Percentiles rank a stretch among this genome's conserved stretches.
Conservation (phyloP, 1,284 basidiomycete species). For the Coriolopsis trogii region DNA sequence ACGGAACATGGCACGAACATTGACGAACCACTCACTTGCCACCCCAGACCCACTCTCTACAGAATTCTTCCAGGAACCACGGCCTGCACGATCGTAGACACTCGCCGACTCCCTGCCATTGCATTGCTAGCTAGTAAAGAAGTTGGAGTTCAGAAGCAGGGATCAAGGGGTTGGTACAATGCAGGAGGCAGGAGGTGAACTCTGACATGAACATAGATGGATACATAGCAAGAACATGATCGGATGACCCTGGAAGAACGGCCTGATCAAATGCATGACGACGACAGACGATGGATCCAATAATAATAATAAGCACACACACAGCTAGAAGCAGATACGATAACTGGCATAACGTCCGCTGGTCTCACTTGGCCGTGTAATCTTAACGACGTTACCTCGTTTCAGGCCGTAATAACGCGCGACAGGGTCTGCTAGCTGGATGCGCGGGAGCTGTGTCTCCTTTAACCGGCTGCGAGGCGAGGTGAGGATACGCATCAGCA, state of each 20-base stretch:
- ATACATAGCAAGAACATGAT: conserved; percentile 17
- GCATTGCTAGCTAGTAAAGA: too few species aligned
- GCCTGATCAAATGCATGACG: not conserved
- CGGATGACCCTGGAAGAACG: conserved; percentile 4
- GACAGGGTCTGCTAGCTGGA: conserved; percentile 95
- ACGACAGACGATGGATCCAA: conserved; percentile 1
- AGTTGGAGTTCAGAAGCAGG: conserved; percentile 4
- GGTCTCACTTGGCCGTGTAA: conserved; percentile 96
- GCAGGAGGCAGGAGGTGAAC: conserved; percentile 11
- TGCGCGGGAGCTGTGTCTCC: conserved; percentile 97
- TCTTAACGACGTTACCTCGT: conserved; percentile 97
- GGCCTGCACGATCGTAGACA: not conserved
- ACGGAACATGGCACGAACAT: not conserved
- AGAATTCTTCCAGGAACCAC: not conserved
- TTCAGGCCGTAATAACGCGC: conserved; percentile 96
- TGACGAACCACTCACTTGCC: not conserved
- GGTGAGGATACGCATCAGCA: conserved; percentile 12
- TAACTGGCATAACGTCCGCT: conserved; percentile 94
- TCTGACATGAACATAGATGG: conserved; percentile 13
- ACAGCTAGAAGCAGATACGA: conserved; percentile 80
- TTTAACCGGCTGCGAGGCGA: conserved; percentile 79
- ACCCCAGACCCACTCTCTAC: not conserved
- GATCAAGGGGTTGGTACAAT: conserved; percentile 13
- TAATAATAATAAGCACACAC: conserved; percentile 18
- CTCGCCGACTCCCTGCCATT: too few species aligned